Evolutionary conservation across 495 filamentous ascomycete genomes (phyloP).

Genomic region (Aspergillus leporis): DNA sequence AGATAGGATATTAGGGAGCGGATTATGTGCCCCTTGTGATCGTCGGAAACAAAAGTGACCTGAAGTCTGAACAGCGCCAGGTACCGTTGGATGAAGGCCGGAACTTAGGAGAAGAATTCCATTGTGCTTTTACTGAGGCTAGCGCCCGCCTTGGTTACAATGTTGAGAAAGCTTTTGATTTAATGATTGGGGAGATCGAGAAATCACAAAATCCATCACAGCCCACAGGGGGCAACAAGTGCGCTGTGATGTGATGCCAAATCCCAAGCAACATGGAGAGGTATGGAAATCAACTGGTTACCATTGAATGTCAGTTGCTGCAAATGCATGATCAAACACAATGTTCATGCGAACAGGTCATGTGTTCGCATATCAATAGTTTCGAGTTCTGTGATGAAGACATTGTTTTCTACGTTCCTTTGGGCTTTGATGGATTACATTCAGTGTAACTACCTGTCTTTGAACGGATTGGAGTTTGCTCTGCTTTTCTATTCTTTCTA

Average conservation of each 20-base stretch:
- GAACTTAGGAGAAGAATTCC: conserved; percentile 77
- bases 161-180: conserved; percentile 87
- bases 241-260: conserved; percentile 72
- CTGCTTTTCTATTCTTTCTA: not conserved
- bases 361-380: not conserved
- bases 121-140: conserved; percentile 92
- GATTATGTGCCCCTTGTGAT: conserved; percentile 91
- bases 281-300: not conserved
- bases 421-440: not conserved
- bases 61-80: conserved; percentile 89
- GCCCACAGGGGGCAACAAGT: conserved; percentile 76
- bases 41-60: conserved; percentile 95
- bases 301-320: not conserved
- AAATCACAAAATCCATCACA: conserved; percentile 89
- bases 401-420: not conserved
- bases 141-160: conserved; percentile 93
- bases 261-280: not conserved
- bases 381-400: not conserved
- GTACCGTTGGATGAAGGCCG: conserved; percentile 82
- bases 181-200: conserved; percentile 93
- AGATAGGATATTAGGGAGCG: conserved; percentile 63
- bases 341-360: not conserved
- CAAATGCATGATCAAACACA: not conserved
- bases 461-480: not conserved
- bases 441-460: not conserved